Percentiles rank a stretch among this genome's conserved stretches.
These are phyloP conservation scores for Sporopachydermia lactativora DNA, from an alignment of 805 yeast genomes.

Conservation along the genomic window DNA sequence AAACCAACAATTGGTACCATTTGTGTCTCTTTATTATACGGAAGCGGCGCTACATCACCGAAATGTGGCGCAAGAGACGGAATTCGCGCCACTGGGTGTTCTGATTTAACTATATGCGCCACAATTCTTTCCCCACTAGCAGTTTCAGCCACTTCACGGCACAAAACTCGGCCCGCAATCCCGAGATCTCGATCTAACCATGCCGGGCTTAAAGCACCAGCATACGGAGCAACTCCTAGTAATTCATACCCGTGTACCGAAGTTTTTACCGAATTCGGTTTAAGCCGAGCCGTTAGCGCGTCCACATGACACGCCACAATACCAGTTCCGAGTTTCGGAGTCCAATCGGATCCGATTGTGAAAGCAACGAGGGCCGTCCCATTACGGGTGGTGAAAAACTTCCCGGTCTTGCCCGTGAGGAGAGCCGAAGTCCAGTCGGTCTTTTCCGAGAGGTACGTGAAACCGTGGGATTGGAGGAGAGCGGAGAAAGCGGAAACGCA, in stretches of 20 bases:
- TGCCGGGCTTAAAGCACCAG: conserved; percentile 47
- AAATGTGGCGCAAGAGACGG: conserved; percentile 85
- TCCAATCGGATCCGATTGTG: conserved; percentile 52
- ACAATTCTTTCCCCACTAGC: conserved; percentile 21
- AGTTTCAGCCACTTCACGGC: conserved; percentile 23
- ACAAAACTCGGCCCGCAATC: conserved; percentile 63
- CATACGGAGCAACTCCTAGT: conserved; percentile 75
- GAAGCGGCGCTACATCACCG: conserved; percentile 53
- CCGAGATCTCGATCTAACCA: conserved; percentile 88
- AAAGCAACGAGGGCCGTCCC: conserved; percentile 61
- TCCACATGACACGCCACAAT: conserved; percentile 67
- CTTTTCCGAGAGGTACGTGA: conserved; percentile 50
- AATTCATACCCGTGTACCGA: conserved; percentile 62
- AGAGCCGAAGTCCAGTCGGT: conserved; percentile 31
- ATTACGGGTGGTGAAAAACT: conserved; percentile 54
- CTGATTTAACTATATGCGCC: conserved; percentile 36
- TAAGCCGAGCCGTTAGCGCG: conserved; percentile 50
- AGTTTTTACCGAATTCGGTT: conserved; percentile 52
- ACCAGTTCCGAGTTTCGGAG: conserved; percentile 45
- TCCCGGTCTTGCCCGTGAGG: conserved; percentile 38
- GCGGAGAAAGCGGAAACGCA: conserved; percentile 40
- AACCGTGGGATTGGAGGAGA: conserved; percentile 43
- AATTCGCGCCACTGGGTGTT: conserved; percentile 62
- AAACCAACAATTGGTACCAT: conserved; percentile 70
- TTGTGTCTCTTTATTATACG: conserved; percentile 64